phyloP scores from a whole-genome alignment of 352 stramenopile genomes.

The Blastocystis sp. region DNA sequence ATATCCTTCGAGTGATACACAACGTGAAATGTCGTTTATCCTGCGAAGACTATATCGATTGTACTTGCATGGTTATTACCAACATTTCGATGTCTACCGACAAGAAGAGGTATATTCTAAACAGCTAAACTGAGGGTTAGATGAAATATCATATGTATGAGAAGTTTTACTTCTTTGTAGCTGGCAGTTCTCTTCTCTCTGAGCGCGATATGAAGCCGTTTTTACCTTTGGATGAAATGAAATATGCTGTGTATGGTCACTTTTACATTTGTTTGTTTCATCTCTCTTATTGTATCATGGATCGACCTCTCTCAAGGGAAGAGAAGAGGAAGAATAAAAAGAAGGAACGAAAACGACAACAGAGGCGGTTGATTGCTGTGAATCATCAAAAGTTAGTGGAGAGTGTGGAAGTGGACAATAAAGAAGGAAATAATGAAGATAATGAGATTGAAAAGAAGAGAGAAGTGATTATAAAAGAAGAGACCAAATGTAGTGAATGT shows the following conservation, averaged over 20 bases:
- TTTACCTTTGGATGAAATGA: conserved; percentile 40
- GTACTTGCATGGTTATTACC: conserved; percentile 46
- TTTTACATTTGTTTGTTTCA: not conserved
- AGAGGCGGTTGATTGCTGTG: not conserved
- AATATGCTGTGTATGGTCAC: not conserved
- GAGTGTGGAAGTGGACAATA: not conserved
- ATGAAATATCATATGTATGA: conserved; percentile 15
- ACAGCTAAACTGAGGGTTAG: not conserved
- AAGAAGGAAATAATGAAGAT: not conserved
- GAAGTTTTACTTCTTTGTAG: conserved; percentile 38
- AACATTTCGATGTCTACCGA: conserved; percentile 3
- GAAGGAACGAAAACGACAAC: conserved; percentile 37
- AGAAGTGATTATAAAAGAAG: not conserved
- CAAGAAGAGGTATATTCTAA: not conserved
- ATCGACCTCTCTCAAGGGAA: not conserved
- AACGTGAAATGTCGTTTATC: conserved; percentile 4
- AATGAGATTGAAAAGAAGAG: not conserved
- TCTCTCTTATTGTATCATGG: not conserved
- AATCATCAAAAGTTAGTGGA: too few relatives aligned
- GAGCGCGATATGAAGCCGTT: conserved; percentile 51
- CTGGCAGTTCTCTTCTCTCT: not conserved
- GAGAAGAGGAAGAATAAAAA: conserved; percentile 62
- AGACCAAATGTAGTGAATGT: not conserved
- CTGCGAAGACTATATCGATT: conserved; percentile 43
- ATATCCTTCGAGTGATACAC: not conserved